Evolutionary conservation across 1,284 basidiomycete species (phyloP), one percentile per base, ranked within the genome.

Genomic region (Phlebopus sp.): DNA sequence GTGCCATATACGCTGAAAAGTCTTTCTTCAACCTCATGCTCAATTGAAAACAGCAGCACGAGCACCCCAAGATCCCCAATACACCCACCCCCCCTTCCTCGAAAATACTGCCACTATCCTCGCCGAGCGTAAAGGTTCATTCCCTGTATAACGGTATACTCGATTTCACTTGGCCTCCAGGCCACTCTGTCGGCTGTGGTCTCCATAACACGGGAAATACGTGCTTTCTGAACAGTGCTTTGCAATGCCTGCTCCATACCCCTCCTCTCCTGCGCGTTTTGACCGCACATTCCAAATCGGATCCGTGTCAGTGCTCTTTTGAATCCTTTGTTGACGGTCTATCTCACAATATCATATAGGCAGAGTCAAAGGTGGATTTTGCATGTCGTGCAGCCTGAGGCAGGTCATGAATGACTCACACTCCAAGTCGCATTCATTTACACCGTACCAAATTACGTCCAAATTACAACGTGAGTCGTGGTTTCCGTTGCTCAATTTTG

Each of bases 201-300:
- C 73, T 99, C 31, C 74, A 82, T 60, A 99, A 99, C 69, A 84
- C 75, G n/a, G 93, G 93, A 42, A 99, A 98, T 67, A 97, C 93
- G 1, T 99, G 97, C 70, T 99, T 97, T 69, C 75, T 97, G 59
- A 99, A 99, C 69, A 94, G 92, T 55, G 91, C 90, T 29, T 72
- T 99, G 50, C 97, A 99, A 72, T 92, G 93, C 57, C 77, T 99
- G 42, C 71, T 98, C 17, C 95, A 99, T 66, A 98, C 96, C 0
- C 86, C 95, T 8, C 93, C 95, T 3, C 77, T 99, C 15, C 76
- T 97, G 25, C 78, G 81, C 53, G 69, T 90, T 31, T 67, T 95
- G 10, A 52, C 79, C 27, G 72, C 69, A 2, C 90, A 95, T 60
- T 69, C 70, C 17, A 69, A 70, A 41, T 65, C 72, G 4, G 65